phyloP scores from a whole-genome alignment of 495 filamentous ascomycete genomes.

The Hypoxylon perforatum region DNA sequence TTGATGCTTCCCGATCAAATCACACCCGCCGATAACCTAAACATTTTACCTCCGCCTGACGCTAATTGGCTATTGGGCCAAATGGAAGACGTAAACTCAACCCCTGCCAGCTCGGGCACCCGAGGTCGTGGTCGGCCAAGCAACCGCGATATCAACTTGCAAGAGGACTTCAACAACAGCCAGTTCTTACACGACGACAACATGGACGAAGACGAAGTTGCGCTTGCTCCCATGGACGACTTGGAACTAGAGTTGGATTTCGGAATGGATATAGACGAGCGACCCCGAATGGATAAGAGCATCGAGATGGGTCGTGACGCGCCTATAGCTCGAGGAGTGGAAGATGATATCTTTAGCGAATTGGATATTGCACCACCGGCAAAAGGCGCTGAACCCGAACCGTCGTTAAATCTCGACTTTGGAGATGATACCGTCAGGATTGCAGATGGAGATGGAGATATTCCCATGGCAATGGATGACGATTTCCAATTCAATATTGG shows the following conservation, averaged over 20 bases:
- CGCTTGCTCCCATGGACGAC: slow-evolving; percentile 64
- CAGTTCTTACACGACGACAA: slow-evolving; percentile 75
- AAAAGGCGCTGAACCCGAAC: slow-evolving; percentile 58
- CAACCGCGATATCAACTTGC: slow-evolving; percentile 72
- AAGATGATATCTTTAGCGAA: slow-evolving; percentile 80
- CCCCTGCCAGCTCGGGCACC: slow-evolving; percentile 51
- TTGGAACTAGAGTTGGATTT: slow-evolving; percentile 68
- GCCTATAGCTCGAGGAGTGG: slow-evolving; percentile 69
- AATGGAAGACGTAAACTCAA: slow-evolving; percentile 63
- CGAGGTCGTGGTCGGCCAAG: slow-evolving; percentile 67
- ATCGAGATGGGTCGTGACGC: slow-evolving; percentile 89
- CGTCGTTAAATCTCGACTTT: slow-evolving; percentile 60
- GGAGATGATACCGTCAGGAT: slow-evolving; percentile 64
- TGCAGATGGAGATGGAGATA: slow-evolving; percentile 69
- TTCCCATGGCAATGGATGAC: slow-evolving; percentile 71
- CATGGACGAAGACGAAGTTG: slow-evolving; percentile 63
- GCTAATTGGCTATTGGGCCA: slow-evolving; percentile 79
- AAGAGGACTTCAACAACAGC: slow-evolving; percentile 69
- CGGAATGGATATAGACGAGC: slow-evolving; percentile 64
- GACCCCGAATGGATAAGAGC: slow-evolving; percentile 66
- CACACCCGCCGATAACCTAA: slow-evolving; percentile 87
- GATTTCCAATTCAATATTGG: slow-evolving; percentile 63
- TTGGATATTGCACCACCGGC: slow-evolving; percentile 60
- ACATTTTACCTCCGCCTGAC: slow-evolving; percentile 71
- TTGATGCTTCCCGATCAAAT: slow-evolving; percentile 87